Evolutionary conservation across 1,139 yeast species (phyloP).

Genomic region (Geotrichum siamense): DNA sequence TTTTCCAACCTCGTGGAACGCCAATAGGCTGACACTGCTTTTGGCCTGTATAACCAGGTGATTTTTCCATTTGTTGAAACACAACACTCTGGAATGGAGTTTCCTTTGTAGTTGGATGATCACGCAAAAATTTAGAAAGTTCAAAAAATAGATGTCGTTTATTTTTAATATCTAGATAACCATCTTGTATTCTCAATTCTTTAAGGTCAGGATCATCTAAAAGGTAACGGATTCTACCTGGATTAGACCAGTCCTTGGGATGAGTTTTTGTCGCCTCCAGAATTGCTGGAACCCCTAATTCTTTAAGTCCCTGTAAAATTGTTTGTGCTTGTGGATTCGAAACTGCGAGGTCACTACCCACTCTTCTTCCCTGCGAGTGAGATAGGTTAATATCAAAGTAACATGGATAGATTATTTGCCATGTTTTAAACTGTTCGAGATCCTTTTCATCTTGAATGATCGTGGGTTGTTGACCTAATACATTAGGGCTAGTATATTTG

Average conservation of each 20-base stretch:
- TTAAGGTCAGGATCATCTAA: constrained; percentile 42
- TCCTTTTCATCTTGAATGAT: constrained; percentile 36
- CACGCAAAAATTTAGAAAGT: constrained; percentile 54
- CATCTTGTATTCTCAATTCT: constrained; percentile 15
- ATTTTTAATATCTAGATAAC: constrained; percentile 35
- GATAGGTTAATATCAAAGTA: constrained; percentile 79
- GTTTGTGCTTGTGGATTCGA: constrained; percentile 82
- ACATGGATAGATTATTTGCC: constrained; percentile 81
- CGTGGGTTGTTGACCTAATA: neutral
- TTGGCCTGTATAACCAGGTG: constrained; percentile 42
- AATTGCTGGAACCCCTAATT: constrained; percentile 36
- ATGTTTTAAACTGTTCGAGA: constrained; percentile 52
- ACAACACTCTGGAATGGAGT: constrained; percentile 56
- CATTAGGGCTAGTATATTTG: neutral
- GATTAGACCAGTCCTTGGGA: constrained; percentile 96
- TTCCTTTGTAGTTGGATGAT: constrained; percentile 65
- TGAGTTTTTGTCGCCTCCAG: constrained; percentile 69
- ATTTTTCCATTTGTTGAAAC: constrained; percentile 37
- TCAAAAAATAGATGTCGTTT: constrained; percentile 62
- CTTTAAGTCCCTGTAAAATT: constrained; percentile 57
- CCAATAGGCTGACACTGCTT: constrained; percentile 60
- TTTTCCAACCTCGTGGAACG: constrained; percentile 70
- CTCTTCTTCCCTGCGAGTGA: constrained; percentile 78
- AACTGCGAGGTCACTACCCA: constrained; percentile 58
- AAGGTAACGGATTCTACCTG: constrained; percentile 82